Base-by-base conservation (phyloP, 2,329 filamentous ascomycete species). In the Monilinia fructigena region DNA sequence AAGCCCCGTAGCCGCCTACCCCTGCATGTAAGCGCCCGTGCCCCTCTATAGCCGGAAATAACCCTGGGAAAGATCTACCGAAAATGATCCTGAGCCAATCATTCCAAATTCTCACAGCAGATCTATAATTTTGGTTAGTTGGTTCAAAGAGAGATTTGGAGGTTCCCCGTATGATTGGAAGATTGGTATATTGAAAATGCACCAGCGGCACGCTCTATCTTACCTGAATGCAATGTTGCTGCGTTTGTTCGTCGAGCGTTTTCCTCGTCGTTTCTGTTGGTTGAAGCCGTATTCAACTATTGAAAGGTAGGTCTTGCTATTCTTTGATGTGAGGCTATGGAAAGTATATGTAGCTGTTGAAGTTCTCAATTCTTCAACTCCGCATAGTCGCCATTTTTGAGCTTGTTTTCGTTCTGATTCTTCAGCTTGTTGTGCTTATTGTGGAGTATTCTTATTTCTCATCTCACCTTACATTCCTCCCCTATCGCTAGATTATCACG, bases 21-120 rank as follows among this genome's bases (percentile, higher is more conserved):
- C 58, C 45, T 60, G 47, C 45, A 60, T 61, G 28, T 20, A 61
- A 61, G 58, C 58, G 58, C 58, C 31, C 45, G n/a, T 61, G 45
- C 28, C n/a, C 20, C n/a, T 52, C 31, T 47, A n/a, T 31, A 26
- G 7, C n/a, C 31, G 20, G 50, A 50, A 61, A 50, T 61, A 61
- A 61, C 28, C 45, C 23, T 50, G 28, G 35, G 38, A 11, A 50
- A 38, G 7, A 50, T 61, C 11, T 50, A 61, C 45, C 58, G 58
- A 61, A 20, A 28, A 26, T 7, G 18, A 38, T 50, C 38, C 20
- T 40, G 45, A 26, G 7, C 58, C 58, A 61, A 61, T 18, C 58
- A 61, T 50, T 61, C 4, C 26, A 14, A 18, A 50, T 20, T 61
- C 28, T 26, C 14, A 35, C 42, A 38, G 45, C 12, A 38, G 10